Conservation (phyloP, 306 rosid genomes). For the Fagus crenata region DNA sequence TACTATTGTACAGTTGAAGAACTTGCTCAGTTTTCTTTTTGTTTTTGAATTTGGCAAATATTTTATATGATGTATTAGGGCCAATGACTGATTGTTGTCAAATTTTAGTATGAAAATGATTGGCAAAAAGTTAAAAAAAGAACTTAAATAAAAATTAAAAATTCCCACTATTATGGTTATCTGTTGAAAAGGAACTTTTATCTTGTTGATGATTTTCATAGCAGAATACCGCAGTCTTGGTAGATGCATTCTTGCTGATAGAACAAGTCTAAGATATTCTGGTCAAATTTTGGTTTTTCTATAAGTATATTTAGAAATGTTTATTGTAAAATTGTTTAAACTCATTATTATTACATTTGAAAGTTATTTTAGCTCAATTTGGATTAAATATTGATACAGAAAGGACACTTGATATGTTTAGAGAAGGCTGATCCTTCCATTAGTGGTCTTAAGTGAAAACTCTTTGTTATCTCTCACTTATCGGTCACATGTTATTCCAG, state of each 20-base stretch:
- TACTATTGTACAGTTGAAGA: not conserved
- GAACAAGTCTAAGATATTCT: not conserved
- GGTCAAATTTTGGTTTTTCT: not conserved
- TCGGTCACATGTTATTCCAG: slow-evolving; percentile 43
- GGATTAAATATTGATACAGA: not conserved
- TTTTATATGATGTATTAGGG: not conserved
- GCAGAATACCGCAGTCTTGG: not conserved
- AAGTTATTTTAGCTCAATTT: not conserved
- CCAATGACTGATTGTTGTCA: not conserved
- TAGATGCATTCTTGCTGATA: not conserved
- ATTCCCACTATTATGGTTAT: not conserved
- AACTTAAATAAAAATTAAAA: not conserved
- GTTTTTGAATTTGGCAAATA: not conserved
- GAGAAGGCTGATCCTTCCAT: not conserved
- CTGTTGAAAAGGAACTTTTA: not conserved
- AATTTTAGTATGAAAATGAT: not conserved
- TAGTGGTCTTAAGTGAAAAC: slow-evolving; percentile 9
- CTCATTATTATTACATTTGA: not conserved
- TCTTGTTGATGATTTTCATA: not conserved
- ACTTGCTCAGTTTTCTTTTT: not conserved
- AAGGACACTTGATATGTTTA: not conserved
- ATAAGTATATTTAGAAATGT: not conserved
- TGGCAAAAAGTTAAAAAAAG: not conserved
- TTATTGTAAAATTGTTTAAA: not conserved
- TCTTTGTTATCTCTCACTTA: slow-evolving; percentile 3